Conservation (phyloP, 106 monocot genomes). For the Acorus gramineus region DNA sequence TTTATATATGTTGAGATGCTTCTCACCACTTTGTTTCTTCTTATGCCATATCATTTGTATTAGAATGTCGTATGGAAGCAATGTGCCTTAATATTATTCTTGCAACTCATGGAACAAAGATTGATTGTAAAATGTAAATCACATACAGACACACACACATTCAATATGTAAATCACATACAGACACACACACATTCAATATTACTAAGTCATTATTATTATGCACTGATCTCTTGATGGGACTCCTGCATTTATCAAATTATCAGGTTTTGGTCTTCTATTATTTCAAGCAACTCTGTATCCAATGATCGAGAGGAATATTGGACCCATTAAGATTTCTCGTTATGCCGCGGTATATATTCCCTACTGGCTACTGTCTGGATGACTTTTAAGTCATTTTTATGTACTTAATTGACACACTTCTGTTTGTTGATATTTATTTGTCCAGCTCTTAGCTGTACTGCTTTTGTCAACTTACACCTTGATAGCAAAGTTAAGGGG, state of each 20-base stretch:
- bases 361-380: neutral
- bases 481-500: conserved; percentile 56
- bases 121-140: too few relatives aligned
- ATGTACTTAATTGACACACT: neutral
- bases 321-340: conserved; percentile 38
- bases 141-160: too few relatives aligned
- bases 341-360: conserved; percentile 38
- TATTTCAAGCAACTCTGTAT: conserved; percentile 55
- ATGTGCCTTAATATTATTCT: too few relatives aligned
- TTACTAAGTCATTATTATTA: neutral
- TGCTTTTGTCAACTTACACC: conserved; percentile 44
- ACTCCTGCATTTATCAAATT: neutral
- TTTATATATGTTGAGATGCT: too few relatives aligned
- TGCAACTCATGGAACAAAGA: too few relatives aligned
- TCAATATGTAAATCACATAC: neutral
- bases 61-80: too few relatives aligned
- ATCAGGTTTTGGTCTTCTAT: conserved; percentile 52
- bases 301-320: conserved; percentile 30
- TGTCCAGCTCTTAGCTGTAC: conserved; percentile 46
- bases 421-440: neutral
- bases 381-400: neutral
- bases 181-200: neutral
- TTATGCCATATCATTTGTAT: too few relatives aligned
- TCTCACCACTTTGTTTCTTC: too few relatives aligned
- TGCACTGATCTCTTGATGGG: too few relatives aligned